Base-by-base conservation (phyloP, 2,329 filamentous ascomycete genomes). In the Diaporthe citriasiana region DNA sequence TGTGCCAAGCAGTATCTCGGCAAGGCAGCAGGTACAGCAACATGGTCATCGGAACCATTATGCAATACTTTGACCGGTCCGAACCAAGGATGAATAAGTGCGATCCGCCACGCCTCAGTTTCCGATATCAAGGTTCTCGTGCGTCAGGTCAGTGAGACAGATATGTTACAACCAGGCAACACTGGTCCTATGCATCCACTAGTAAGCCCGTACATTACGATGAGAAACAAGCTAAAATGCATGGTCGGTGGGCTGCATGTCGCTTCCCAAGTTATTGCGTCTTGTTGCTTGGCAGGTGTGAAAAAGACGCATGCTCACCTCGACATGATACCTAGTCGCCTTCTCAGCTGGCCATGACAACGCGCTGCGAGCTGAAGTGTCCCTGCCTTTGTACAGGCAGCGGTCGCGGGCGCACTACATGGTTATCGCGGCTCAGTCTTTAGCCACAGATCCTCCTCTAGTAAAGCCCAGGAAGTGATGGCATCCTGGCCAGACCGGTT, bases 401-500 rank as follows among this genome's bases (percentile, higher is more conserved):
- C n/a, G 33, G 19, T 30, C n/a, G n/a, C 22, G n/a, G 38, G 35
- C 17, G 57, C 25, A 4, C n/a, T 27, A 19, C 22, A 40, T 30
- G 25, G 27, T 19, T 7, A 51, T 51, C 30, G 51, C n/a, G 45
- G 45, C 8, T 51, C 45, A 25, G 22, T 15, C 33, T 22, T 22
- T 27, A 47, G 45, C 60, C 45, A 35, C 15, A 25, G 13, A 35
- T 66, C 60, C 42, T 63, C 30, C 40, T 15, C 8, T n/a, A n/a
- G n/a, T n/a, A n/a, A 38, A 9, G 45, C 33, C 30, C 15, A 35
- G 12, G 63, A 51, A 40, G 38, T 51, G 45, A 51, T 22, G 7
- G 19, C 13, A 33, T 35, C 63, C 45, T 66, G 63, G 30, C n/a
- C 22, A 66, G 30, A 9, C 33, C 45, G 63, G 63, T 13, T 66